phyloP scores from a whole-genome alignment of 208 protist species.

The Leishmania braziliensis region DNA sequence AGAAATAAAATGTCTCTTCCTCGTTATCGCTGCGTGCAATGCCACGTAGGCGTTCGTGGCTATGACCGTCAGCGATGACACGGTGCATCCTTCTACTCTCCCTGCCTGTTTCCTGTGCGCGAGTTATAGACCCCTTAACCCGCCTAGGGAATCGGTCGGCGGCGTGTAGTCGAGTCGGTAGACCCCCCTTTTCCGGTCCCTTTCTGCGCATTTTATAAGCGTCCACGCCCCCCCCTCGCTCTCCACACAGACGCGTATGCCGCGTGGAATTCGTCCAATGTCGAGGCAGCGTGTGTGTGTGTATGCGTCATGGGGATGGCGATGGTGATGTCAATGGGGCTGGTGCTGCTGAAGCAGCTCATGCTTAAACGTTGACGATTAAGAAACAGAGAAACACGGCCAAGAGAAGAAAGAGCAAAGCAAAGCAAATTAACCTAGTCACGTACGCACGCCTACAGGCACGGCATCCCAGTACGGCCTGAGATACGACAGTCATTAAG shows the following conservation, averaged over 20 bases:
- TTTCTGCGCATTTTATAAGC: not conserved
- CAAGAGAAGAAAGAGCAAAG: not conserved
- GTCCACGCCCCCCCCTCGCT: not conserved
- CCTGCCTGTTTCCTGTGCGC: not conserved
- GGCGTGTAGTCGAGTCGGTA: not conserved
- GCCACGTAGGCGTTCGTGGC: not conserved
- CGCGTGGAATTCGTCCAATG: not conserved
- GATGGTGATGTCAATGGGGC: not conserved
- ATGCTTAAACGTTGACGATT: slow-evolving; percentile 2
- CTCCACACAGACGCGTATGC: not conserved
- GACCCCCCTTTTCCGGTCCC: not conserved
- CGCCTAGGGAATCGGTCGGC: not conserved
- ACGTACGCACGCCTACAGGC: not conserved
- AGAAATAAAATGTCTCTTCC: not conserved
- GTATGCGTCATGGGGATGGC: not conserved
- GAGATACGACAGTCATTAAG: too few species aligned
- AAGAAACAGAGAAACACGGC: not conserved
- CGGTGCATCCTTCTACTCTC: not conserved
- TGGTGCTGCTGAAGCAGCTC: not conserved
- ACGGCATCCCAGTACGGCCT: too few species aligned
- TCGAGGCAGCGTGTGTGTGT: not conserved
- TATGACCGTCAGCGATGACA: not conserved
- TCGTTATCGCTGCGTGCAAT: not conserved
- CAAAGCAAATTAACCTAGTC: not conserved
- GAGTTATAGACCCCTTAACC: not conserved